Percentiles rank a stretch among this genome's conserved stretches.
phyloP scores from a whole-genome alignment of 139 green algal species.

The Chlorella sp. region DNA sequence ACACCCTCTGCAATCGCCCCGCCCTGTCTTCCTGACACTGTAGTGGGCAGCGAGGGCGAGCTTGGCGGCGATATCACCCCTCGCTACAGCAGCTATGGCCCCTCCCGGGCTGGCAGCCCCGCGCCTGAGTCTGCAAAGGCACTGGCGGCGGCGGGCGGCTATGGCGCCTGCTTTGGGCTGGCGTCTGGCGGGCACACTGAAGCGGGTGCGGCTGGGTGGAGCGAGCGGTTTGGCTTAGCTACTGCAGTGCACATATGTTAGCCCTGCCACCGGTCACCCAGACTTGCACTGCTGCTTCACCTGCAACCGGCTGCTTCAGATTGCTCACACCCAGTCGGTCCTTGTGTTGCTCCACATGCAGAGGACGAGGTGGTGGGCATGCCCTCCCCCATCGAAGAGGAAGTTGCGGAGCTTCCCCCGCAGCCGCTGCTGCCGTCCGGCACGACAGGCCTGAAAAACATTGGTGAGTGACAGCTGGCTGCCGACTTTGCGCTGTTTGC shows the following conservation, averaged over 20 bases:
- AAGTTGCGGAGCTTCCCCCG: not conserved
- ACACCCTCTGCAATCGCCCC: too few relatives aligned
- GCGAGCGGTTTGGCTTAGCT: too few relatives aligned
- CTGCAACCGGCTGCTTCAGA: too few relatives aligned
- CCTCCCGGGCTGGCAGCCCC: not conserved
- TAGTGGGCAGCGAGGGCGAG: conserved; percentile 21
- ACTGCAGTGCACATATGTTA: too few relatives aligned
- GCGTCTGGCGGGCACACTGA: not conserved
- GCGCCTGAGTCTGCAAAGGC: not conserved
- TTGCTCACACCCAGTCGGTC: too few relatives aligned
- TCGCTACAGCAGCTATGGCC: not conserved
- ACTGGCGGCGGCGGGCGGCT: not conserved
- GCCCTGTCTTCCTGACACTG: too few relatives aligned
- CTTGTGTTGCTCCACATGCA: too few relatives aligned
- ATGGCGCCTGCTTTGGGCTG: conserved; percentile 15
- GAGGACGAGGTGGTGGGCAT: not conserved
- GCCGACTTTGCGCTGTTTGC: not conserved
- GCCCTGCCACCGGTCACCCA: too few relatives aligned
- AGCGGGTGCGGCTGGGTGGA: not conserved
- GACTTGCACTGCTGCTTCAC: too few relatives aligned
- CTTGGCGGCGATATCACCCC: not conserved
- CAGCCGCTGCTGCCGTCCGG: conserved; percentile 9
- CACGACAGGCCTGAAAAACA: conserved; percentile 47
- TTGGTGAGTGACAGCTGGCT: conserved; percentile 17
- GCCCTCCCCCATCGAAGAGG: not conserved